Evolutionary conservation across 208 protist genomes (phyloP).

Genomic region (Porcisia deanei): DNA sequence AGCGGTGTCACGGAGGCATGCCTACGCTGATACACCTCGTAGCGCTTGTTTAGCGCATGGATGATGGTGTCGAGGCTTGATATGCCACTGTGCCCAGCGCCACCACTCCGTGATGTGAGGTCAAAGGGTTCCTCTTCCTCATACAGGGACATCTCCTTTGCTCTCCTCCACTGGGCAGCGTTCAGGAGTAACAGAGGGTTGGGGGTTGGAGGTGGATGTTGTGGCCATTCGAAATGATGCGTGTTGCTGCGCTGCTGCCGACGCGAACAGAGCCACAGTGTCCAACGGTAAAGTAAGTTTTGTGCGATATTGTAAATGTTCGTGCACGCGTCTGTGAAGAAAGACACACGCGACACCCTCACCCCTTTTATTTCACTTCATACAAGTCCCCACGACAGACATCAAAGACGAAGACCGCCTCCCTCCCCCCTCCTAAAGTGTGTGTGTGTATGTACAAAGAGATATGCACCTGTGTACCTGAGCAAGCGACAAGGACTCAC

Average conservation of each 20-base stretch:
- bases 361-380: no score
- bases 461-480: no score
- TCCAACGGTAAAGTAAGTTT: no score
- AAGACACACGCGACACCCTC: no score
- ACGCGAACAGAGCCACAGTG: background rate
- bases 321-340: no score
- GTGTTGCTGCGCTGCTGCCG: background rate
- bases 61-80: constrained; percentile 27
- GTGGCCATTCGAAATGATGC: background rate
- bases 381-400: no score
- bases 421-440: no score
- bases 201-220: background rate
- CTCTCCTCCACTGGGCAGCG: background rate
- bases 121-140: constrained; percentile 5
- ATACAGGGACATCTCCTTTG: background rate
- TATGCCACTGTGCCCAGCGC: background rate
- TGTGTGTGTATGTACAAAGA: no score
- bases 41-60: constrained; percentile 33
- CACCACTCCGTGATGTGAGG: background rate
- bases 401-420: no score
- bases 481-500: background rate
- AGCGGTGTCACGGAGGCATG: constrained; percentile 27
- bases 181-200: background rate
- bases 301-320: no score
- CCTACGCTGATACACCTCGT: constrained; percentile 30